Conservation (phyloP, 1,284 basidiomycete species). For the Xanthoconium separans region DNA sequence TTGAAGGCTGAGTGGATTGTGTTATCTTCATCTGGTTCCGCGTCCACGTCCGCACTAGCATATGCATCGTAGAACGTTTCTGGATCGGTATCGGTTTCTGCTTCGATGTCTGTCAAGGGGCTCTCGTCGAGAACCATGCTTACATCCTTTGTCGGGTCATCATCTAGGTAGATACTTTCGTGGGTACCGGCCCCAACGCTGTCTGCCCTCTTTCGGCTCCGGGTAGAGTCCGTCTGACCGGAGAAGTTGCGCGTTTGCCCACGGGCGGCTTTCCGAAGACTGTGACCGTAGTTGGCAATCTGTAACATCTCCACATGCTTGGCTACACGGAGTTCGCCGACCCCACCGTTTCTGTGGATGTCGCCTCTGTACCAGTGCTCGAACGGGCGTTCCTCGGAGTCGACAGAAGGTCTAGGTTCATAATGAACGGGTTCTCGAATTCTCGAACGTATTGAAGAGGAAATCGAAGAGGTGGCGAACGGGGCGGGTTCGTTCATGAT, state of each 20-base stretch:
- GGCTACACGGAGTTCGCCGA: slow-evolving; percentile 72
- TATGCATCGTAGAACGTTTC: slow-evolving; percentile 32
- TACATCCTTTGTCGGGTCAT: slow-evolving; percentile 44
- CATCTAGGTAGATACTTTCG: slow-evolving; percentile 68
- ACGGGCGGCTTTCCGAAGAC: slow-evolving; percentile 23
- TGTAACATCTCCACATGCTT: slow-evolving; percentile 75
- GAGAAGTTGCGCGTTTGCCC: slow-evolving; percentile 23
- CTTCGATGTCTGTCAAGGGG: slow-evolving; percentile 67
- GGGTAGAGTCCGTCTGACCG: slow-evolving; percentile 26
- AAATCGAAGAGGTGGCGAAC: slow-evolving; percentile 38
- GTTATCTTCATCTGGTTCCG: slow-evolving; percentile 16
- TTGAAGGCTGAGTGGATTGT: slow-evolving; percentile 14
- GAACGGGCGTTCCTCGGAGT: slow-evolving; percentile 75
- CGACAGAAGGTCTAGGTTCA: slow-evolving; percentile 53
- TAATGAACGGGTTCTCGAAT: slow-evolving; percentile 19
- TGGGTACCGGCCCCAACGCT: slow-evolving; percentile 51
- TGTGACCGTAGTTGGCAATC: slow-evolving; percentile 77
- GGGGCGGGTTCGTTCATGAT: slow-evolving; percentile 53
- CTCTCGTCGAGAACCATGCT: slow-evolving; percentile 65
- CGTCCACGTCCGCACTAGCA: slow-evolving; percentile 10
- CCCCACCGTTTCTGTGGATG: slow-evolving; percentile 74
- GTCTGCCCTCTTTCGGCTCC: slow-evolving; percentile 52
- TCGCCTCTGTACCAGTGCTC: slow-evolving; percentile 85
- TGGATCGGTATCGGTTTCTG: slow-evolving; percentile 35
- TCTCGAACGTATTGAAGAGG: slow-evolving; percentile 32